These are phyloP conservation scores for Stentor roeselii DNA, from an alignment of 73 alveolate genomes.

Conservation along the genomic window DNA sequence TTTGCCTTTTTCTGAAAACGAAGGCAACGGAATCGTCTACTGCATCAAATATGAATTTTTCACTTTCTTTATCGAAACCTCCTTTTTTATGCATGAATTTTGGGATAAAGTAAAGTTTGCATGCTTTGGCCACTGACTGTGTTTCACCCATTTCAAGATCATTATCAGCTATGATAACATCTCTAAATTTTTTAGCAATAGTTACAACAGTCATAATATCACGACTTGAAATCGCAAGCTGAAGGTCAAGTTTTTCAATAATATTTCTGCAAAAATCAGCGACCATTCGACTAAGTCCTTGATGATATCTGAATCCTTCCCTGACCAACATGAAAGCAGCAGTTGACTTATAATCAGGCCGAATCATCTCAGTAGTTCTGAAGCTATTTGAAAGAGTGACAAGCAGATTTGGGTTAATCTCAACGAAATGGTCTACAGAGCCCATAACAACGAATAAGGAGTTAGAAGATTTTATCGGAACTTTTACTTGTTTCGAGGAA, in stretches of 20 bases:
- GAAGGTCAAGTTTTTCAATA: constrained; percentile 4
- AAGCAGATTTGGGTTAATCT: background rate
- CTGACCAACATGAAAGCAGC: background rate
- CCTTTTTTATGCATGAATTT: background rate
- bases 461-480: background rate
- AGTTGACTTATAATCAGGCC: background rate
- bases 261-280: background rate
- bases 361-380: background rate
- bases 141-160: constrained; percentile 14
- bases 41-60: background rate
- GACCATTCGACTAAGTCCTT: background rate
- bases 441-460: constrained; percentile 10
- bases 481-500: background rate
- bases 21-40: constrained; percentile 4
- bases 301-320: constrained; percentile 23
- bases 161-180: background rate
- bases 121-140: background rate
- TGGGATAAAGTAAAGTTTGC: background rate
- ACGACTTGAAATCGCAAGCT: constrained; percentile 3
- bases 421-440: background rate
- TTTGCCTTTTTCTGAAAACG: constrained; percentile 12
- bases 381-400: background rate
- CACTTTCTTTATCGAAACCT: background rate
- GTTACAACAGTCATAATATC: background rate
- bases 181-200: constrained; percentile 19